Evolutionary conservation across 305 asterid genomes (phyloP).

Genomic region (Salvia sclarea): DNA sequence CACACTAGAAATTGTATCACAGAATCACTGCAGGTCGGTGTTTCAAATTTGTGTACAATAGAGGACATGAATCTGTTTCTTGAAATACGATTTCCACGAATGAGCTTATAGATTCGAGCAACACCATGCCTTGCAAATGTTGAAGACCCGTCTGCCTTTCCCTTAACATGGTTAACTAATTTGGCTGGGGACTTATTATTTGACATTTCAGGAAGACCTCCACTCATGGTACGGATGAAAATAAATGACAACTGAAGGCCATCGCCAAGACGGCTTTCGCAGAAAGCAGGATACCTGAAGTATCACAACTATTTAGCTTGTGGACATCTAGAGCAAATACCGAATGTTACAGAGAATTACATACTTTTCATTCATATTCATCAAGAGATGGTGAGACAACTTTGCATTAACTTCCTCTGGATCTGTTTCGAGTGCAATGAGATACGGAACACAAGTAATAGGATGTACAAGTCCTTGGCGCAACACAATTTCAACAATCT

Average conservation of each 20-base stretch:
- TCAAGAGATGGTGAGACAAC: conserved; percentile 92
- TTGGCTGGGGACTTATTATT: conserved; percentile 53
- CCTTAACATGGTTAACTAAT: conserved; percentile 50
- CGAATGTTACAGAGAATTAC: conserved; percentile 30
- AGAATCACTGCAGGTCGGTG: conserved; percentile 66
- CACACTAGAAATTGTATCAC: conserved; percentile 77
- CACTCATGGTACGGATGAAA: conserved; percentile 79
- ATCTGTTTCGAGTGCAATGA: conserved; percentile 99
- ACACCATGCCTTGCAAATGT: conserved; percentile 78
- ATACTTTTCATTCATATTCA: conserved; percentile 98
- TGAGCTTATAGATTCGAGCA: conserved; percentile 94
- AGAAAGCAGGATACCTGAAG: conserved; percentile 95
- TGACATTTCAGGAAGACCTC: conserved; percentile 43
- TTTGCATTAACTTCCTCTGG: conserved; percentile 76
- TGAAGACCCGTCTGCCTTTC: conserved; percentile 67
- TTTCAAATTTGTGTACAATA: conserved; percentile 88
- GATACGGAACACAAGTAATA: conserved; percentile 92
- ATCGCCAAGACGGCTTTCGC: conserved; percentile 98
- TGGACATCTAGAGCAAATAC: conserved; percentile 16
- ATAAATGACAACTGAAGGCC: conserved; percentile 92
- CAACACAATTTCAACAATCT: conserved; percentile 94
- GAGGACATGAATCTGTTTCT: conserved; percentile 96
- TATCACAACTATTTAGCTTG: conserved; percentile 36
- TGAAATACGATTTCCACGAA: conserved; percentile 91
- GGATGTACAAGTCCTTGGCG: conserved; percentile 99